Conservation (phyloP, 352 stramenopile species). For the Blastocystis sp. region DNA sequence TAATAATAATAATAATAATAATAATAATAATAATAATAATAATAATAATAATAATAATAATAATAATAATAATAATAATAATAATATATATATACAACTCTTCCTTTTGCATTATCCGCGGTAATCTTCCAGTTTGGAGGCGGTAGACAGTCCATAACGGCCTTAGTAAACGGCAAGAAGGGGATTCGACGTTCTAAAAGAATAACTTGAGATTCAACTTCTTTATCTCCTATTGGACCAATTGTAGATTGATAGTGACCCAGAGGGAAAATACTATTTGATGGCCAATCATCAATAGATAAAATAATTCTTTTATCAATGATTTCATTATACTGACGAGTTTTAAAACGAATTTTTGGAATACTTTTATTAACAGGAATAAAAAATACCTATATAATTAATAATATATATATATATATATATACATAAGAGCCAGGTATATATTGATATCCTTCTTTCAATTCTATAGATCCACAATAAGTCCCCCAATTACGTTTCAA, state of each 20-base stretch:
- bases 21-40: background rate
- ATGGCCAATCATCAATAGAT: slow-evolving; percentile 75
- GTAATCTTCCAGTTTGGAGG: slow-evolving; percentile 77
- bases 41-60: background rate
- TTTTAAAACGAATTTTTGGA: slow-evolving; percentile 75
- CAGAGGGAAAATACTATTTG: slow-evolving; percentile 61
- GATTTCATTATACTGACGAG: slow-evolving; percentile 63
- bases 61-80: background rate
- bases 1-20: background rate
- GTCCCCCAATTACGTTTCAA: slow-evolving; percentile 73
- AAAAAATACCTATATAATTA: slow-evolving; percentile 50
- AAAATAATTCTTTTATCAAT: slow-evolving; percentile 77
- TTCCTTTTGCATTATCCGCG: slow-evolving; percentile 54
- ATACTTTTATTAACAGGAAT: slow-evolving; percentile 56
- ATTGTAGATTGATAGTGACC: slow-evolving; percentile 85
- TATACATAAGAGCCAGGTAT: slow-evolving; percentile 46
- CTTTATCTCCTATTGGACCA: slow-evolving; percentile 78
- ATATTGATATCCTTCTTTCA: slow-evolving; percentile 46
- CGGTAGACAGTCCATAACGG: slow-evolving; percentile 69
- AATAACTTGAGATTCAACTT: slow-evolving; percentile 80
- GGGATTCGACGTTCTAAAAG: slow-evolving; percentile 88
- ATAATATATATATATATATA: slow-evolving; percentile 46
- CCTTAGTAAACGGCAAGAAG: slow-evolving; percentile 58
- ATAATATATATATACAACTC: background rate
- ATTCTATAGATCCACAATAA: slow-evolving; percentile 73